Base-by-base conservation (phyloP, 805 yeast species). In the Suhomyces faveliae region DNA sequence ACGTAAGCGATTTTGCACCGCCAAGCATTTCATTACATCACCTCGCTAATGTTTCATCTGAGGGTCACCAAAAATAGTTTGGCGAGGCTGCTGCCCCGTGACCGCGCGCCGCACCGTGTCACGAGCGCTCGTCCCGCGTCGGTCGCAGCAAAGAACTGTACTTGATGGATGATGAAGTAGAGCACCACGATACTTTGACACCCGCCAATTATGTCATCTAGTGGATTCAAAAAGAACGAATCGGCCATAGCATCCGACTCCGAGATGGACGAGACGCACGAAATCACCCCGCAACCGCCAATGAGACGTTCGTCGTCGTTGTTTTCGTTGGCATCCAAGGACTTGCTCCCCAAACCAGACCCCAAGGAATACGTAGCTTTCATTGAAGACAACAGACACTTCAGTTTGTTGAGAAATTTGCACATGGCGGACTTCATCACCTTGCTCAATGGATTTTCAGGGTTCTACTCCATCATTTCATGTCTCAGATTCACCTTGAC, bases 361-460 rank as follows among this genome's bases (percentile, higher is more conserved):
- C 83, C 83, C 49, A 75, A 76, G 13, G 96, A 92, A 64, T 84
- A 89, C 59, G 76, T 79, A 51, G 88, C 85, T 40, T 90, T 91
- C 63, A 84, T 90, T 46, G 79, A 83, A 33, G 98, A 92, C 67
- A 78, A 78, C 42, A 78, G 96, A 61, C 97, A 92, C 64, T 85
- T 92, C 54, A 84, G 91, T 48, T 81, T 94, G 80, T 71, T 94
- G 48, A 76, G 96, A 62, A 85, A 87, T 59, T 78, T 94, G 54
- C 98, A 94, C 66, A 76, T 92, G 83, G 99, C 99, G 5, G 99
- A 94, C 67, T 89, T 85, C 71, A 94, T 94, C 66, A 94, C 99
- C 3, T 79, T 91, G 74, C 74, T 94, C 65, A 94, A 94, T 67
- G 97, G 97, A 21, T 89, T 89, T 63, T 84, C 91, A 42, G 99